Evolutionary conservation across 805 yeast genomes (phyloP).

Genomic region (Metschnikowia corniflorae): DNA sequence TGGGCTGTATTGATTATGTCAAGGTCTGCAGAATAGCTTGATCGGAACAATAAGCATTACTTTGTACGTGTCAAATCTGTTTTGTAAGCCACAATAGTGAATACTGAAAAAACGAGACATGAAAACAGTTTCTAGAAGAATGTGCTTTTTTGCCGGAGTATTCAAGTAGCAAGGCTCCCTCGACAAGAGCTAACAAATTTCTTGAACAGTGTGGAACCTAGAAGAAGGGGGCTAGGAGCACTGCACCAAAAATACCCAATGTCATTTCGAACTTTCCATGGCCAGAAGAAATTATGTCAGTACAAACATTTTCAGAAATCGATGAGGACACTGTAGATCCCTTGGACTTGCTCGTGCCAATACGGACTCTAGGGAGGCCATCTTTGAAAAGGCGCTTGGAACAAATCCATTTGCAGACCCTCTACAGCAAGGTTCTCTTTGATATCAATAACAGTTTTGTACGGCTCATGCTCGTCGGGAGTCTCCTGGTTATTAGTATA

Average conservation of each 20-base stretch:
- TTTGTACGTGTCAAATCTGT: too few species aligned
- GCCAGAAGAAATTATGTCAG: not conserved
- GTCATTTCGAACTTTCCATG: conserved; percentile 3
- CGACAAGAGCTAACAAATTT: conserved; percentile 17
- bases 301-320: conserved; percentile 4
- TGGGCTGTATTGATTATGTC: too few species aligned
- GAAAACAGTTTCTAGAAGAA: too few species aligned
- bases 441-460: conserved; percentile 18
- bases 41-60: too few species aligned
- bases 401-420: not conserved
- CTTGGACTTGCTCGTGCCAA: not conserved
- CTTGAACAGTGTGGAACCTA: conserved; percentile 16
- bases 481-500: conserved; percentile 52
- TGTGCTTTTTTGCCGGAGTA: too few species aligned
- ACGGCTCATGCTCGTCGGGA: conserved; percentile 35
- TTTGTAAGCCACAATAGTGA: too few species aligned
- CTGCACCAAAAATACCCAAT: conserved; percentile 18
- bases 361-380: not conserved
- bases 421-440: not conserved
- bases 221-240: conserved; percentile 7
- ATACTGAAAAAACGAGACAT: too few species aligned
- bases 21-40: too few species aligned
- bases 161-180: too few species aligned
- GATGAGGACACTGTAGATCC: conserved; percentile 3
- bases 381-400: not conserved